Conservation (phyloP, 352 stramenopile genomes). For the Pythium biforme region DNA sequence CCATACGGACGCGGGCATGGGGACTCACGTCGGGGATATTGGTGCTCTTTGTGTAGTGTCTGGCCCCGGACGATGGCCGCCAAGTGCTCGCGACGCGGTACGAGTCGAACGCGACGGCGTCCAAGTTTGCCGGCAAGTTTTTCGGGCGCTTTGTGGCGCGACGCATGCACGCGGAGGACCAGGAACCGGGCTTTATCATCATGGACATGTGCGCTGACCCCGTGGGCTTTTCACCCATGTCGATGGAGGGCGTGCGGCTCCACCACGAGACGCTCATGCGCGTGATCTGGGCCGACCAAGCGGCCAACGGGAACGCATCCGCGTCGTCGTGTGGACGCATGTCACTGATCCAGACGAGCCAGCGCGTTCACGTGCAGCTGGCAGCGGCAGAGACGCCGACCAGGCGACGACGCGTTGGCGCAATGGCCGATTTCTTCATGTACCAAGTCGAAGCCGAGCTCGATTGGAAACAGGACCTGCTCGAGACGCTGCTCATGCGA, state of each 20-base stretch:
- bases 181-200: constrained; percentile 3
- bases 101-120: constrained; percentile 13
- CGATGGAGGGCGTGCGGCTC: constrained; percentile 16
- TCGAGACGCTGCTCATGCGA: constrained; percentile 17
- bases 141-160: constrained; percentile 12
- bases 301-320: neutral
- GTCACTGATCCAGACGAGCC: constrained; percentile 13
- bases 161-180: neutral
- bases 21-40: no score
- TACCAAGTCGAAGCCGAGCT: constrained; percentile 19
- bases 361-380: constrained; percentile 15
- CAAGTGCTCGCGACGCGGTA: constrained; percentile 11
- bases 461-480: constrained; percentile 21
- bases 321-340: neutral
- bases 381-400: constrained; percentile 14
- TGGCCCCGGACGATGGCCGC: neutral
- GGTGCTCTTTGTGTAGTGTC: neutral
- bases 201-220: constrained; percentile 19
- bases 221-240: constrained; percentile 18
- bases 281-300: constrained; percentile 12
- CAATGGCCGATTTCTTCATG: constrained; percentile 16
- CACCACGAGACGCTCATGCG: constrained; percentile 14
- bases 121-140: constrained; percentile 17
- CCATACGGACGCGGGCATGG: no score
- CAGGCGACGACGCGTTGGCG: constrained; percentile 13